phyloP scores from a whole-genome alignment of 805 yeast genomes.

The Cyberlindnera mycetangii region DNA sequence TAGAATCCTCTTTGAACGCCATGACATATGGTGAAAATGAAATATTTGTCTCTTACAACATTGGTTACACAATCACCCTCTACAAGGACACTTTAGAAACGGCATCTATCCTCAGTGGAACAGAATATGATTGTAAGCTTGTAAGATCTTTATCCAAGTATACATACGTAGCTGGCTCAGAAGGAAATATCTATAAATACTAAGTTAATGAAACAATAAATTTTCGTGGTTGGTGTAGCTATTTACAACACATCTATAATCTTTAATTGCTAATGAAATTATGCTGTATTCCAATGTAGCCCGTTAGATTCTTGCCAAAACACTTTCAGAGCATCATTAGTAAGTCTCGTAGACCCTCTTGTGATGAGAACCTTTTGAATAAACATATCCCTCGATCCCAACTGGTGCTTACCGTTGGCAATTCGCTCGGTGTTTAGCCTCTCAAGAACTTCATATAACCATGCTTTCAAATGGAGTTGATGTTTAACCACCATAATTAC shows the following conservation, averaged over 20 bases:
- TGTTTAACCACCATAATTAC: conserved; percentile 47
- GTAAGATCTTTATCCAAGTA: neutral
- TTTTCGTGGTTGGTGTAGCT: neutral
- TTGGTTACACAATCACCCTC: conserved; percentile 3
- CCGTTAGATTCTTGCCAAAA: conserved; percentile 68
- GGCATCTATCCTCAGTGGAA: neutral
- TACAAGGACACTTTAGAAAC: neutral
- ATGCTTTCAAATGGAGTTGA: conserved; percentile 44
- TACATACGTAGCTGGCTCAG: neutral
- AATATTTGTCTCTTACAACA: conserved; percentile 6
- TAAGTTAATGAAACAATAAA: neutral
- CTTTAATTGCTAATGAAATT: conserved; percentile 13
- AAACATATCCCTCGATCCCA: conserved; percentile 39
- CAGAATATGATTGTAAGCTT: conserved; percentile 4
- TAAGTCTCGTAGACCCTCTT: conserved; percentile 57
- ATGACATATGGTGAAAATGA: neutral
- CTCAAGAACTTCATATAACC: conserved; percentile 39
- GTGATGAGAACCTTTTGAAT: conserved; percentile 56
- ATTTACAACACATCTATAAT: neutral
- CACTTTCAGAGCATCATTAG: conserved; percentile 53
- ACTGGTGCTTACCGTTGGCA: conserved; percentile 24
- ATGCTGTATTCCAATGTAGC: conserved; percentile 31
- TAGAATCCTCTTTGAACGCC: conserved; percentile 16
- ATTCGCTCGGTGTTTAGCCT: conserved; percentile 30
- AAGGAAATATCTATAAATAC: conserved; percentile 6